These are phyloP conservation scores for Starmera quercuum DNA, from an alignment of 805 yeast species.

Conservation along the genomic window DNA sequence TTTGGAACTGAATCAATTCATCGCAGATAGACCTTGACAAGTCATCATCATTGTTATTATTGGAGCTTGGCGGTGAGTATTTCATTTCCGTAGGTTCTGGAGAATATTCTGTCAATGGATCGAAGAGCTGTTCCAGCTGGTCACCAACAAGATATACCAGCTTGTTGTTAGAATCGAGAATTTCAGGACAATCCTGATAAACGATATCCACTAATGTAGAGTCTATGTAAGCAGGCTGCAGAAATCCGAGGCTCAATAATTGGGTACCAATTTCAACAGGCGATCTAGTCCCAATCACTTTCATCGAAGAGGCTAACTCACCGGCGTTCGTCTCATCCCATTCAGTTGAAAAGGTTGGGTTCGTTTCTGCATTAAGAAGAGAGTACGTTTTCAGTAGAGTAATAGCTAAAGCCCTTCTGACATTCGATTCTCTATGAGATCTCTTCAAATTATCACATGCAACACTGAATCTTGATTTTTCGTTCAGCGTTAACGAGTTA, in stretches of 20 bases:
- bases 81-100: slow-evolving; percentile 78
- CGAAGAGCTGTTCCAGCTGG: slow-evolving; percentile 82
- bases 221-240: slow-evolving; percentile 39
- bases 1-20: slow-evolving; percentile 66
- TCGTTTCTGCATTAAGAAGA: slow-evolving; percentile 30
- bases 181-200: slow-evolving; percentile 45
- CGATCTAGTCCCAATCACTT: slow-evolving; percentile 38
- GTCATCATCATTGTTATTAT: slow-evolving; percentile 21
- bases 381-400: slow-evolving; percentile 63
- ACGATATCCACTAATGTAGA: slow-evolving; percentile 68
- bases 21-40: slow-evolving; percentile 47
- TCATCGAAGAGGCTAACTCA: slow-evolving; percentile 59
- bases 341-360: slow-evolving; percentile 23
- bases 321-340: slow-evolving; percentile 89
- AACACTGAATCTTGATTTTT: slow-evolving; percentile 64
- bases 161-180: slow-evolving; percentile 62
- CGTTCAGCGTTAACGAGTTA: slow-evolving; percentile 47
- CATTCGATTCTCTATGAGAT: slow-evolving; percentile 44
- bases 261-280: slow-evolving; percentile 53
- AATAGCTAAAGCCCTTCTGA: slow-evolving; percentile 71
- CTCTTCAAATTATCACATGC: slow-evolving; percentile 64
- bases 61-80: slow-evolving; percentile 51
- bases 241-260: slow-evolving; percentile 48
- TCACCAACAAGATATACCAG: slow-evolving; percentile 74
- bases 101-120: slow-evolving; percentile 84